Percentiles rank a stretch among this genome's conserved stretches.
These are phyloP conservation scores for Talaromyces sp. DNA, from an alignment of 2,329 filamentous ascomycete species.

Conservation along the genomic window DNA sequence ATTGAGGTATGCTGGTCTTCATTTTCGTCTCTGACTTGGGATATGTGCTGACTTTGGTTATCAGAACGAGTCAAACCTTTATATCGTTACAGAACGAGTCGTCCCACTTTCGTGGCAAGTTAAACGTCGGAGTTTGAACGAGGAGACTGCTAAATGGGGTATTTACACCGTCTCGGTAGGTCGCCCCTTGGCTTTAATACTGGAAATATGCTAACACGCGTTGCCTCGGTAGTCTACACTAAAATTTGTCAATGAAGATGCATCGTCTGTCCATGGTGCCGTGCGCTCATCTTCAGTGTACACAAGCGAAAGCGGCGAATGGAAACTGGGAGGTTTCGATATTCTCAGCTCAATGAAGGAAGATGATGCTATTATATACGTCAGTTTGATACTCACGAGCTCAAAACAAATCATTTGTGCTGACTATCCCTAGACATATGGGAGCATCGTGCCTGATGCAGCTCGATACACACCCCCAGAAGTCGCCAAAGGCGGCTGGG, in stretches of 20 bases:
- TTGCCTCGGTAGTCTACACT: constrained; percentile 68
- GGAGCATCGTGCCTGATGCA: constrained; percentile 82
- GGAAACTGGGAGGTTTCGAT: constrained; percentile 95
- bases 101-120: constrained; percentile 88
- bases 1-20: constrained; percentile 68
- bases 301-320: constrained; percentile 94
- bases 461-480: constrained; percentile 85
- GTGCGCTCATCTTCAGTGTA: constrained; percentile 85
- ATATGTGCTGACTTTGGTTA: constrained; percentile 12
- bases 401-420: not conserved
- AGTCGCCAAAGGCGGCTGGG: constrained; percentile 85
- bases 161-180: constrained; percentile 79
- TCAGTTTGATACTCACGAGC: constrained; percentile 39
- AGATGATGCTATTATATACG: constrained; percentile 89
- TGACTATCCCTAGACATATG: constrained; percentile 66
- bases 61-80: constrained; percentile 90
- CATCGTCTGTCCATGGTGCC: constrained; percentile 85
- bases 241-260: constrained; percentile 95
- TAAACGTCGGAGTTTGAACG: constrained; percentile 80
- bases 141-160: constrained; percentile 97
- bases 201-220: not conserved
- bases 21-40: not conserved
- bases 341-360: constrained; percentile 94
- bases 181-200: not conserved
- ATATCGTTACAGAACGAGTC: constrained; percentile 91